Evolutionary conservation across 257 asterid species (phyloP).

Genomic region (Sherardia arvensis): DNA sequence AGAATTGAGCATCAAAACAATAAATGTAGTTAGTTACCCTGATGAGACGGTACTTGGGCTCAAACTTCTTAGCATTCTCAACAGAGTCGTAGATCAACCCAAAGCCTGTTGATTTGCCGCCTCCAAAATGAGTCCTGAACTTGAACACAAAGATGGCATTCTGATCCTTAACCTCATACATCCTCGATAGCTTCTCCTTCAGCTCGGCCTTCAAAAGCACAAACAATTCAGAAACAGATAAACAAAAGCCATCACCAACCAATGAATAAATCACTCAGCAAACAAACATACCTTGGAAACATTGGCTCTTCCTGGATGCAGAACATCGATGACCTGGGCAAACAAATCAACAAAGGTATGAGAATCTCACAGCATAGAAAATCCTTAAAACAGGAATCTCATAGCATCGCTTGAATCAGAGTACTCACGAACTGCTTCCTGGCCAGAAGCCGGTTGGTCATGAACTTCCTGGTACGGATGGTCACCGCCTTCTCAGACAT

Average conservation of each 20-base stretch:
- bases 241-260: not conserved
- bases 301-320: conserved; percentile 15
- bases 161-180: conserved; percentile 75
- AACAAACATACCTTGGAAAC: conserved; percentile 6
- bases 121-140: conserved; percentile 96
- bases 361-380: not conserved
- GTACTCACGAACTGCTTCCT: conserved; percentile 24
- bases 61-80: conserved; percentile 83
- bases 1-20: no score
- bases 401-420: not conserved
- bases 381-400: not conserved
- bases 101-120: conserved; percentile 26
- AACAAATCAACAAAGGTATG: not conserved
- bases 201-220: conserved; percentile 51
- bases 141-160: conserved; percentile 84
- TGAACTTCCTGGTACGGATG: conserved; percentile 23
- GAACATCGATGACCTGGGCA: conserved; percentile 11
- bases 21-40: conserved; percentile 36
- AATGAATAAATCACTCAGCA: not conserved
- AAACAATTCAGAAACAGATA: not conserved
- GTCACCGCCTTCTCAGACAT: conserved; percentile 30
- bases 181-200: conserved; percentile 65
- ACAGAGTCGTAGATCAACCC: conserved; percentile 68
- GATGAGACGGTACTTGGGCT: conserved; percentile 82
- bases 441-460: conserved; percentile 25